Percentiles rank a stretch among this genome's conserved stretches.
Conservation (phyloP, 805 yeast genomes). For the Candida jianshihensis region DNA sequence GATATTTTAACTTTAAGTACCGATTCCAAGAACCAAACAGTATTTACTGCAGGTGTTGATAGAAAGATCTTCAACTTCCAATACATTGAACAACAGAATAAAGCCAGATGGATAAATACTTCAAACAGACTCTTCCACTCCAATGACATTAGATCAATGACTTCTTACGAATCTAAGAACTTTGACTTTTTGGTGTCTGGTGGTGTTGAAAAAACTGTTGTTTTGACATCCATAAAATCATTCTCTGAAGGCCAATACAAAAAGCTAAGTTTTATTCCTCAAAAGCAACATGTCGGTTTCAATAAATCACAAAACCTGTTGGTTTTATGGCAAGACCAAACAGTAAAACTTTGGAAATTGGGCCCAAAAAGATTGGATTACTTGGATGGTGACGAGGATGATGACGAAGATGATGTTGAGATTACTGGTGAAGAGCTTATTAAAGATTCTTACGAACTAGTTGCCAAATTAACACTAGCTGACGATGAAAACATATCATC, state of each 20-base stretch:
- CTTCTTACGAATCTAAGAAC: conserved; percentile 61
- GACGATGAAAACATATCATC: conserved; percentile 77
- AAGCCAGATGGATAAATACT: conserved; percentile 64
- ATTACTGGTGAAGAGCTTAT: conserved; percentile 12
- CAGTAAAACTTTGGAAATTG: conserved; percentile 74
- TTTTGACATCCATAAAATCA: conserved; percentile 52
- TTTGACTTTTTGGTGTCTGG: conserved; percentile 70
- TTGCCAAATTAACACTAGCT: conserved; percentile 55
- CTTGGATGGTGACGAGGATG: conserved; percentile 7
- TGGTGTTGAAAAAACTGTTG: conserved; percentile 70
- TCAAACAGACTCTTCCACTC: conserved; percentile 78
- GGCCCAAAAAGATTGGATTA: conserved; percentile 21
- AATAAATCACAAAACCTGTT: conserved; percentile 45
- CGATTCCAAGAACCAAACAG: conserved; percentile 50
- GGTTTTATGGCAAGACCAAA: conserved; percentile 76
- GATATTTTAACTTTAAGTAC: conserved; percentile 73
- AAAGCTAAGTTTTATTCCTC: conserved; percentile 62
- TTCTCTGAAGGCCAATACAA: conserved; percentile 67
- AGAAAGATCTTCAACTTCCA: conserved; percentile 74
- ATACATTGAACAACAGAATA: conserved; percentile 34
- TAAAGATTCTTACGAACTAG: conserved; percentile 43
- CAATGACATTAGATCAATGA: conserved; percentile 75
- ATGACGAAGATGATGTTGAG: conserved; percentile 12
- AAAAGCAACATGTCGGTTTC: conserved; percentile 42
- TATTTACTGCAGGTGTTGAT: conserved; percentile 91